These are phyloP conservation scores for Hibiscus syriacus DNA, from an alignment of 345 rosid species.

Conservation along the genomic window DNA sequence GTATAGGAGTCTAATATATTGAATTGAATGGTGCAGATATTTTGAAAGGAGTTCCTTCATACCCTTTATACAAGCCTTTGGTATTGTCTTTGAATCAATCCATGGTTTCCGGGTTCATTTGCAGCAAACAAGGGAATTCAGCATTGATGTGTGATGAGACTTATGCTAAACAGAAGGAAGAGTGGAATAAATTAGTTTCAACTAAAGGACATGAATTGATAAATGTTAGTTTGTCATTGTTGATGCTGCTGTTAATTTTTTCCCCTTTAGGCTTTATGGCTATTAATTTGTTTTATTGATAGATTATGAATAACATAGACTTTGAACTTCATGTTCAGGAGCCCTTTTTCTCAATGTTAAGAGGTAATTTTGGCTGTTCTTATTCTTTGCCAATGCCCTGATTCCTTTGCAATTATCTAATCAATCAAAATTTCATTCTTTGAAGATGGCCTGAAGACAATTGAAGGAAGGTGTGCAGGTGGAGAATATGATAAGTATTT, in stretches of 20 bases:
- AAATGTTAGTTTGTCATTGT: neutral
- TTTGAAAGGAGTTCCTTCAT: conserved; percentile 29
- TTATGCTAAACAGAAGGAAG: conserved; percentile 23
- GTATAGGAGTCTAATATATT: no score
- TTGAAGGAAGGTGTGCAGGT: conserved; percentile 42
- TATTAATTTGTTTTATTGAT: conserved; percentile 5
- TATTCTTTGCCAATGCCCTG: neutral
- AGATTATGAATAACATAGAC: conserved; percentile 28
- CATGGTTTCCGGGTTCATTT: conserved; percentile 25
- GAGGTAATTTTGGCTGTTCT: conserved; percentile 25
- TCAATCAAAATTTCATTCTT: conserved; percentile 6
- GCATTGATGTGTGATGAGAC: conserved; percentile 14
- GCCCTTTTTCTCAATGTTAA: conserved; percentile 37
- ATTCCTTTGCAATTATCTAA: neutral
- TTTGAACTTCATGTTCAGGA: conserved; percentile 43
- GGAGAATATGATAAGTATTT: conserved; percentile 30
- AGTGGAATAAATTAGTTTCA: conserved; percentile 22
- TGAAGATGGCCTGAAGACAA: conserved; percentile 39
- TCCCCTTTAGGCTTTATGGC: neutral
- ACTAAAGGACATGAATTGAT: neutral
- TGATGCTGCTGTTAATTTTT: neutral
- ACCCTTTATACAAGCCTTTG: conserved; percentile 45
- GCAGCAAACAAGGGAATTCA: conserved; percentile 15
- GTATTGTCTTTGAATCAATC: conserved; percentile 38
- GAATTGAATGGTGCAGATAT: conserved; percentile 19